Evolutionary conservation across 345 rosid species (phyloP), one percentile per base, ranked within the genome.

Genomic region (Psidium friedrichsthalianum): DNA sequence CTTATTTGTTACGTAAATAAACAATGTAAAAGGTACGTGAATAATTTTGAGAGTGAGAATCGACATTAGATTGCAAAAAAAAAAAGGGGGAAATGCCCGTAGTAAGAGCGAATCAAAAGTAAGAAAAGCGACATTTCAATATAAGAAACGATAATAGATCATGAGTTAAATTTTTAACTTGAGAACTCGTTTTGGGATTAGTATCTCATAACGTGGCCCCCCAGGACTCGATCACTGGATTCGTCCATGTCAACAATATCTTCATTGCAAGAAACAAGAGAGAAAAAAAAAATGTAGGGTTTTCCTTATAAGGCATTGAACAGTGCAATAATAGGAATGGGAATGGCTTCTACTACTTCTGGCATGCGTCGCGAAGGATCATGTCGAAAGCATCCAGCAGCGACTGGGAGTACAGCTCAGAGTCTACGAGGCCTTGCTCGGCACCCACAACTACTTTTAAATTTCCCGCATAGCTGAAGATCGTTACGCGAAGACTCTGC

Each of bases 341-440:
- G 15, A 57, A 57, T 57, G 29, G 64, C 64, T 25, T 57, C 64
- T 57, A 11, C 29, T 57, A 2, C 64, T 57, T 25, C 29, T 11
- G 15, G n/a, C 29, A 57, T 57, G 64, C 64, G 14, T 57, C 29
- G 14, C 5, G 27, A 42, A 57, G 21, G 8, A 49, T 6, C 49
- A 44, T 20, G 24, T 40, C 9, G 53, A 16, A 32, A 6, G 14
- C 32, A 76, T 57, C 6, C 21, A 83, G 64, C 64, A 57, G 16
- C 3, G 29, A 57, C 15, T 6, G 64, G 64, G 15, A 11, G 29
- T 57, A 57, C 29, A 57, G 6, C 29, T 25, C 64, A 12, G 87
- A 47, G 54, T 91, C 92, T 16, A 92, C 85, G 88, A 90, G 89
- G 20, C 89, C 92, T 49, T 88, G 88, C 47, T 90, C 92, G 12